These are phyloP conservation scores for Hordeum pubiflorum DNA, from an alignment of 202 grass and related monocot species.

Conservation along the genomic window DNA sequence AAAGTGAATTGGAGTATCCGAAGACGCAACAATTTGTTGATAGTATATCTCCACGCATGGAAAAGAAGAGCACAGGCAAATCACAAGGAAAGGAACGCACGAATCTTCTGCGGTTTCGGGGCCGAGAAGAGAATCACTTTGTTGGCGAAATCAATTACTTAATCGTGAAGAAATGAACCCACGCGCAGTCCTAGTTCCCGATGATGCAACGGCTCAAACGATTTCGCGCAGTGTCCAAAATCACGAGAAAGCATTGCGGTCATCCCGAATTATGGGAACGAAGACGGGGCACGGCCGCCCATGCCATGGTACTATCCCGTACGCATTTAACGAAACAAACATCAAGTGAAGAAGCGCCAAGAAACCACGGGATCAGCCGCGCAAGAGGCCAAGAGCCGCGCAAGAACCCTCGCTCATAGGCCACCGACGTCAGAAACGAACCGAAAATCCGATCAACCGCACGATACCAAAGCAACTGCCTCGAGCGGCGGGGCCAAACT, in stretches of 20 bases:
- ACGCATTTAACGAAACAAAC: neutral
- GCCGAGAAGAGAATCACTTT: neutral
- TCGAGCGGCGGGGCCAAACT: neutral
- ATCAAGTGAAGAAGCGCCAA: neutral
- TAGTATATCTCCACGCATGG: neutral
- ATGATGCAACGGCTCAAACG: neutral
- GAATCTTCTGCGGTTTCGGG: neutral
- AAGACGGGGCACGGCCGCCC: neutral
- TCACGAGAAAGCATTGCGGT: neutral
- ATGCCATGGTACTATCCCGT: neutral
- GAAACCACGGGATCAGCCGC: neutral
- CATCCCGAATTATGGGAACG: neutral
- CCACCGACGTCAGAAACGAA: neutral
- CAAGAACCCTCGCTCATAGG: constrained; percentile 12
- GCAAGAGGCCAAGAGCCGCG: neutral
- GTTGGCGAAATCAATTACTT: neutral
- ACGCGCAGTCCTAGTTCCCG: neutral
- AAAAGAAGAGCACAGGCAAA: neutral
- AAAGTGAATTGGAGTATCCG: neutral
- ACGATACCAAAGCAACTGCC: neutral
- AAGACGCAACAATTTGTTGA: neutral
- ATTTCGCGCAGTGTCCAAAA: neutral
- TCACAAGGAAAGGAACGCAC: neutral
- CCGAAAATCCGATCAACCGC: constrained; percentile 15
- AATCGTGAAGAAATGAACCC: neutral